Evolutionary conservation across 2,329 filamentous ascomycete species (phyloP).

Genomic region (Amauroascus verrucosus): DNA sequence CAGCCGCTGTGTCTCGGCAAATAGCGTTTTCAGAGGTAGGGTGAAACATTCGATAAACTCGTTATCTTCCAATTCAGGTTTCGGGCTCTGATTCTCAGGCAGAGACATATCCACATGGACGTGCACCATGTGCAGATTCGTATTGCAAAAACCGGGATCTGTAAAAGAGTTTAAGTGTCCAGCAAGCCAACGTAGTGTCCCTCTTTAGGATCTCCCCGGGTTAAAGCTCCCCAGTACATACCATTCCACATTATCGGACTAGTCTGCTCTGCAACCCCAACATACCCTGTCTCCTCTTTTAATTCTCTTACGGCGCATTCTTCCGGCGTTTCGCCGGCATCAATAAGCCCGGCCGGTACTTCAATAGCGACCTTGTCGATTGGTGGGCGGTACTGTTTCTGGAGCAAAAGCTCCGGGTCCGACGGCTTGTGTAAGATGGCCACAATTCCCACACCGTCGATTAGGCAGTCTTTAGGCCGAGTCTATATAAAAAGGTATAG

Average conservation of each 20-base stretch:
- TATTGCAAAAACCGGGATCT: constrained; percentile 43
- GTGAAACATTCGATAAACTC: constrained; percentile 76
- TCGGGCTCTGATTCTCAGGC: constrained; percentile 58
- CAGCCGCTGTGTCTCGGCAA: constrained; percentile 55
- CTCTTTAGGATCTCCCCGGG: no score
- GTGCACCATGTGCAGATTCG: constrained; percentile 51
- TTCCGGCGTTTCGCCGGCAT: constrained; percentile 47
- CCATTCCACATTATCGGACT: constrained; percentile 39
- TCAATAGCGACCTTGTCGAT: constrained; percentile 50
- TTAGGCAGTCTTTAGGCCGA: constrained; percentile 42
- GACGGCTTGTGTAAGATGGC: constrained; percentile 47
- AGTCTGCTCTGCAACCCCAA: constrained; percentile 39
- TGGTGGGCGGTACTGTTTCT: constrained; percentile 52
- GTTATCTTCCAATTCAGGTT: constrained; percentile 63
- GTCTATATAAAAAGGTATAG: constrained; percentile 23
- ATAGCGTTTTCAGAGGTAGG: constrained; percentile 54
- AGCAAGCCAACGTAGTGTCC: background rate
- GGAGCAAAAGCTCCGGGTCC: constrained; percentile 43
- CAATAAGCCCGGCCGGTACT: constrained; percentile 51
- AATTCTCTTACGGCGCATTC: constrained; percentile 49
- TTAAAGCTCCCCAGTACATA: constrained; percentile 19
- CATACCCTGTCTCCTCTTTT: constrained; percentile 54
- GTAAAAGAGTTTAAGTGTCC: background rate
- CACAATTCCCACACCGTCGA: constrained; percentile 50
- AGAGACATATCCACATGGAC: constrained; percentile 59